Percentiles rank a stretch among this genome's conserved stretches.
Evolutionary conservation across 805 yeast species (phyloP).

Genomic region (Nadsonia fulvescens): DNA sequence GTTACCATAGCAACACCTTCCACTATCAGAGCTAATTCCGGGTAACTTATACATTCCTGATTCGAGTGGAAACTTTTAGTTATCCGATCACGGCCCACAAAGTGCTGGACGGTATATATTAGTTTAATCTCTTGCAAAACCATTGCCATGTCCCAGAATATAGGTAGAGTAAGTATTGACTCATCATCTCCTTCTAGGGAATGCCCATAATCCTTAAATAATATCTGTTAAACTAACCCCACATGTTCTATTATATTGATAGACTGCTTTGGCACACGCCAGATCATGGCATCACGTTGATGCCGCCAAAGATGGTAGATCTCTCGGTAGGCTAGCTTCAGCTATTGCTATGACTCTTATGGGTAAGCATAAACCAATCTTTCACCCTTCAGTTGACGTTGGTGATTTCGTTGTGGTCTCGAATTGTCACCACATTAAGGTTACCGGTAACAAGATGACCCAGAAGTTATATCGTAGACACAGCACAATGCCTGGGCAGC

Average conservation of each 20-base stretch:
- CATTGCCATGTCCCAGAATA: conserved; percentile 21
- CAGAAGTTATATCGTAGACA: conserved; percentile 82
- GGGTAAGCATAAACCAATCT: conserved; percentile 96
- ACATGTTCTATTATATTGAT: conserved; percentile 5
- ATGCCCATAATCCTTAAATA: not conserved
- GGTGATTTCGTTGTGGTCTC: conserved; percentile 97
- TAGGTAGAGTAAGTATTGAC: conserved; percentile 19
- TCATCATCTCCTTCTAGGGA: not conserved
- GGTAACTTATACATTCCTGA: too few relatives aligned
- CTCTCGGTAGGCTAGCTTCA: conserved; percentile 84
- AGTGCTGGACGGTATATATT: too few relatives aligned
- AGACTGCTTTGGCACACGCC: conserved; percentile 59
- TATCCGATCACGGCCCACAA: too few relatives aligned
- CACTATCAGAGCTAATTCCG: too few relatives aligned
- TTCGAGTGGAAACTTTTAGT: too few relatives aligned
- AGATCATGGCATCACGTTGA: conserved; percentile 95
- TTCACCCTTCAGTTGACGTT: conserved; percentile 57
- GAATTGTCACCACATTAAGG: conserved; percentile 62
- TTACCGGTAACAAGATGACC: conserved; percentile 72
- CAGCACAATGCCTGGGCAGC: conserved; percentile 75
- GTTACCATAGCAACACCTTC: too few relatives aligned
- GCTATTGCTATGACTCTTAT: conserved; percentile 72
- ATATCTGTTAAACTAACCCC: not conserved
- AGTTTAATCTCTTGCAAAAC: too few relatives aligned
- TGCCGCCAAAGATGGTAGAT: conserved; percentile 62